Conservation (phyloP, 169 alveolate species). For the Plasmodium sp. region DNA sequence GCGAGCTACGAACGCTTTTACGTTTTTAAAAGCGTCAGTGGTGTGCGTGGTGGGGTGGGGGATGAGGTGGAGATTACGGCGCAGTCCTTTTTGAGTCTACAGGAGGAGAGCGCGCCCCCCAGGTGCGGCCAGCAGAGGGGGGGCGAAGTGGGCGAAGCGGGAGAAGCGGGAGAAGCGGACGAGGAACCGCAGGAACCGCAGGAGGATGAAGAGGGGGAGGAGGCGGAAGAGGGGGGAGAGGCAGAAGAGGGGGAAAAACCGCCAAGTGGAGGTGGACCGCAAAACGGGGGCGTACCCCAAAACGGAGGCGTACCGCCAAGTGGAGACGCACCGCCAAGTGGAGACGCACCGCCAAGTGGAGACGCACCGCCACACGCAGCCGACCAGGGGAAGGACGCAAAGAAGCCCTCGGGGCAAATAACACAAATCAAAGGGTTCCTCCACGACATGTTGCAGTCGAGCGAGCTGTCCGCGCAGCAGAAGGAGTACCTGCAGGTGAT, state of each 20-base stretch:
- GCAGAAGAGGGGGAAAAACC: not conserved
- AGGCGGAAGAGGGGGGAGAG: not conserved
- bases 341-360: too few species aligned
- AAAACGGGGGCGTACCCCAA: not conserved
- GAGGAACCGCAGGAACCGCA: not conserved
- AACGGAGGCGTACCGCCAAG: too few species aligned
- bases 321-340: too few species aligned
- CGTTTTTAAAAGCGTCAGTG: not conserved
- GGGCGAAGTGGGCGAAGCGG: not conserved
- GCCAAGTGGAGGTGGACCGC: not conserved
- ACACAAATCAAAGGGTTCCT: not conserved
- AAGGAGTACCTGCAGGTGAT: slow-evolving; percentile 32
- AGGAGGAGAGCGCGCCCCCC: not conserved
- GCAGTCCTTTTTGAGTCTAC: slow-evolving; percentile 1
- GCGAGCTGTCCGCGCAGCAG: slow-evolving; percentile 5
- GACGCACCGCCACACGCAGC: too few species aligned
- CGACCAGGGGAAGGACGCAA: not conserved
- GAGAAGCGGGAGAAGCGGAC: not conserved
- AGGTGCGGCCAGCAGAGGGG: not conserved
- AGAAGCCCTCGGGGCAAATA: not conserved
- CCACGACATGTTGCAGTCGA: not conserved
- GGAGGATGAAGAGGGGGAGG: not conserved
- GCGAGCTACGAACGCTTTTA: slow-evolving; percentile 21
- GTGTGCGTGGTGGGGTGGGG: not conserved
- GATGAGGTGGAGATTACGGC: not conserved